Evolutionary conservation across 1,284 basidiomycete species (phyloP).

Genomic region (Farysia itapuensis): DNA sequence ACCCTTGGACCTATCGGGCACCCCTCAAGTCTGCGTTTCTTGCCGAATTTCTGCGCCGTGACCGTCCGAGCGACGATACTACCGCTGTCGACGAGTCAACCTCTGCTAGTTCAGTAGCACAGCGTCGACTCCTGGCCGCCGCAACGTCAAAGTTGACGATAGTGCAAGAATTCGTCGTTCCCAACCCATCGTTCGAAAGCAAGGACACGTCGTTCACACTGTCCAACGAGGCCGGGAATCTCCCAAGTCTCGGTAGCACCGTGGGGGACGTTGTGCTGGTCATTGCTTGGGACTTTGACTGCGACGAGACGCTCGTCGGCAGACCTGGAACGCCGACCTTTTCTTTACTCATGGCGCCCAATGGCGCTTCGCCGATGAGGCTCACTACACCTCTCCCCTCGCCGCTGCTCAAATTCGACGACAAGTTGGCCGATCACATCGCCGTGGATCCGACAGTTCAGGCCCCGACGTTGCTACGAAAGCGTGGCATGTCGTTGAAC

Average conservation of each 20-base stretch:
- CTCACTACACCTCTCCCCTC: constrained; percentile 19
- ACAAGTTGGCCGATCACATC: constrained; percentile 1
- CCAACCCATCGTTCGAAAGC: constrained; percentile 21
- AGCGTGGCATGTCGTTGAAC: constrained; percentile 46
- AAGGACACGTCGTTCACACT: neutral
- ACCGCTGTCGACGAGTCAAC: too few relatives aligned
- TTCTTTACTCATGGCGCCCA: constrained; percentile 37
- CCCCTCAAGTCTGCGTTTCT: constrained; percentile 60
- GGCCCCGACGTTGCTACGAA: constrained; percentile 42
- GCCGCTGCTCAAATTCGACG: constrained; percentile 13
- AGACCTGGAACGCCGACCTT: constrained; percentile 50
- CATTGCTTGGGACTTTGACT: constrained; percentile 60
- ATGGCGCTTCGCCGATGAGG: constrained; percentile 25
- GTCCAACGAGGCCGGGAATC: constrained; percentile 13
- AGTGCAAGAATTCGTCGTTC: constrained; percentile 61
- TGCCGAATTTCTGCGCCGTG: constrained; percentile 58
- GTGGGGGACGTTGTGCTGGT: constrained; percentile 61
- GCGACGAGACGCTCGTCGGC: constrained; percentile 48
- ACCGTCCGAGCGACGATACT: constrained; percentile 58
- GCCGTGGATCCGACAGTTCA: constrained; percentile 3
- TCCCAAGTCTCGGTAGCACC: constrained; percentile 53
- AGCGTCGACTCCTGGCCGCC: constrained; percentile 56
- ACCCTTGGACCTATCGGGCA: constrained; percentile 55
- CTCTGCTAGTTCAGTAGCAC: too few relatives aligned
- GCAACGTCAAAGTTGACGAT: constrained; percentile 58